Evolutionary conservation across 371 early-diverging fungal species (phyloP).

Genomic region (Mucor velutinosus): DNA sequence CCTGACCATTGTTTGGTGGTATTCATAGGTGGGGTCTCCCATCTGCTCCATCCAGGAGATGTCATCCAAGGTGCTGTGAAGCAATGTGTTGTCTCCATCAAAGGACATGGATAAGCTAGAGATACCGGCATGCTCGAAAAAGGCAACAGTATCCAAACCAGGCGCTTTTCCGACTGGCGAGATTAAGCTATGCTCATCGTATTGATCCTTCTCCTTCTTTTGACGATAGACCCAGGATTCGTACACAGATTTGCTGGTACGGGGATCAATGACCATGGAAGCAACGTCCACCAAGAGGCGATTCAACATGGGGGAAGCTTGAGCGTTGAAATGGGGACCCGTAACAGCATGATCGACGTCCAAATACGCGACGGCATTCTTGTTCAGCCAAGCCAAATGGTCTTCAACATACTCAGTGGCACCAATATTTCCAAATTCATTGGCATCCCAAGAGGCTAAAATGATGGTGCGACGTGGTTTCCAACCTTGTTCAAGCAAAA

Average conservation of each 20-base stretch:
- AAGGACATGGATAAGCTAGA: conserved; percentile 55
- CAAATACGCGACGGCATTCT: conserved; percentile 59
- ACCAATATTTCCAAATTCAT: conserved; percentile 67
- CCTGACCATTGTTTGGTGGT: conserved; percentile 56
- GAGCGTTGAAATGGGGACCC: conserved; percentile 53
- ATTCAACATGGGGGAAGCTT: conserved; percentile 55
- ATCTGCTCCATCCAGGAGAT: conserved; percentile 55
- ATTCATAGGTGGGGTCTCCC: conserved; percentile 60
- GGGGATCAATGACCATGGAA: conserved; percentile 50
- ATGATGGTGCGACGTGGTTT: conserved; percentile 66
- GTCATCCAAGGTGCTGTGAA: conserved; percentile 61
- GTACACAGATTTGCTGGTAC: conserved; percentile 49
- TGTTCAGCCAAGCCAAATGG: conserved; percentile 54
- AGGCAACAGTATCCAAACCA: conserved; percentile 59
- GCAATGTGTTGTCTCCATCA: conserved; percentile 46
- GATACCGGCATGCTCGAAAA: conserved; percentile 64
- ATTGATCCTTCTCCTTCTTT: conserved; percentile 1
- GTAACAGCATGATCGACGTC: conserved; percentile 57
- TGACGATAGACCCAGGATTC: conserved; percentile 47
- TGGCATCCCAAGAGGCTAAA: conserved; percentile 73
- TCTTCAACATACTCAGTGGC: conserved; percentile 78
- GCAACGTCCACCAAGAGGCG: conserved; percentile 56
- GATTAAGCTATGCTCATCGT: conserved; percentile 35
- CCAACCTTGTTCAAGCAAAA: conserved; percentile 64
- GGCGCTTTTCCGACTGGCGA: conserved; percentile 12